Conservation (phyloP, 148 eudicot genomes). For the Vaccinium macrocarpon region DNA sequence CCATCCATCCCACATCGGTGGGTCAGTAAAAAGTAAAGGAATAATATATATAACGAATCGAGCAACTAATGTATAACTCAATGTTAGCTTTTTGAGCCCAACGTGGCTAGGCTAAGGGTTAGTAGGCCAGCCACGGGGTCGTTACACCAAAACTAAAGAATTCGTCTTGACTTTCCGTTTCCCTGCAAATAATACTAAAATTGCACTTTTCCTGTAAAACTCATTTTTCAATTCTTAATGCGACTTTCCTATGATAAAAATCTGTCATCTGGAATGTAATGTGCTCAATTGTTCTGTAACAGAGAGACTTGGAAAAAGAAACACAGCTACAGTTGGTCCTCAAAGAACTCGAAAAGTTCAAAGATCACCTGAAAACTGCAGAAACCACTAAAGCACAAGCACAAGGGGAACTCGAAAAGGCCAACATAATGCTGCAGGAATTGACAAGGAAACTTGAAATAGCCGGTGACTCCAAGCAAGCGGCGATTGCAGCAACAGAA, state of each 20-base stretch:
- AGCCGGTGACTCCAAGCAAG: slow-evolving; percentile 53
- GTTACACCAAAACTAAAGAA: not conserved
- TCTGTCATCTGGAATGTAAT: not conserved
- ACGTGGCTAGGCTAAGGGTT: too few relatives aligned
- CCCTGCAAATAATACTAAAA: not conserved
- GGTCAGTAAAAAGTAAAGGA: too few relatives aligned
- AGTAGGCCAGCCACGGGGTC: too few relatives aligned
- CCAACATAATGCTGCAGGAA: slow-evolving; percentile 49
- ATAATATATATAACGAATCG: too few relatives aligned
- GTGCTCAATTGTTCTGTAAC: slow-evolving; percentile 13
- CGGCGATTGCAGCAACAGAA: slow-evolving; percentile 53
- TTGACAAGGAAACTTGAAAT: slow-evolving; percentile 49
- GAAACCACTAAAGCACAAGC: slow-evolving; percentile 58
- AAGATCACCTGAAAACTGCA: slow-evolving; percentile 45
- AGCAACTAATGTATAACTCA: too few relatives aligned
- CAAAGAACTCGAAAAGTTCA: slow-evolving; percentile 55
- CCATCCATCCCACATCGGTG: too few relatives aligned
- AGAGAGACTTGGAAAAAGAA: slow-evolving; percentile 74
- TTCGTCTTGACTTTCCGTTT: not conserved
- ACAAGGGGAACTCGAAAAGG: slow-evolving; percentile 55
- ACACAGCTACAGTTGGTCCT: slow-evolving; percentile 57
- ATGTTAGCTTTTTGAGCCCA: too few relatives aligned
- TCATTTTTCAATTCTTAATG: not conserved
- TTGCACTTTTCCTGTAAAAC: not conserved
- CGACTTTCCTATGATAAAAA: not conserved